Evolutionary conservation across 2,329 filamentous ascomycete species (phyloP).

Genomic region (Pseudovirgaria hyperparasitica): DNA sequence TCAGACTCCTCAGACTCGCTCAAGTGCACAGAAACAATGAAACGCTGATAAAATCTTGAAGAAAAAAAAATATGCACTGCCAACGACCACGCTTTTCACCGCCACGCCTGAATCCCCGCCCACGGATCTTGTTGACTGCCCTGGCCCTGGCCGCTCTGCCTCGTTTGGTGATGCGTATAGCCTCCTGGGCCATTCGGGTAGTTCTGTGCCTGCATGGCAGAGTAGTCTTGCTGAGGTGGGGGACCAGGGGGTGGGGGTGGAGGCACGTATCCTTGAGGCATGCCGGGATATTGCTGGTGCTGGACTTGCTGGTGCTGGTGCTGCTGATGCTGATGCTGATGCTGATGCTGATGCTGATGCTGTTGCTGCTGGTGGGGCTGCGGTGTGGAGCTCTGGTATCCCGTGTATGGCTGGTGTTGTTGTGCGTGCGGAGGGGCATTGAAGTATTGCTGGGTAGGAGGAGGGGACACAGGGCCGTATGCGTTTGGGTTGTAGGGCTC

Average conservation of each 20-base stretch:
- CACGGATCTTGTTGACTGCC: slow-evolving; percentile 43
- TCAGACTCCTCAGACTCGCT: too few relatives aligned
- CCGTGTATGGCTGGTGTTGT: slow-evolving; percentile 29
- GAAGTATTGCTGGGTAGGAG: slow-evolving; percentile 47
- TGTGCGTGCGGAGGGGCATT: slow-evolving; percentile 30
- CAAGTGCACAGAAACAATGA: neutral
- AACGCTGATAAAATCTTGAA: slow-evolving; percentile 1
- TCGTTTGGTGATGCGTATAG: slow-evolving; percentile 38
- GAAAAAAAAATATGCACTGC: too few relatives aligned
- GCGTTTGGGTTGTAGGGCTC: slow-evolving; percentile 34
- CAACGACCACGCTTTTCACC: slow-evolving; percentile 30
- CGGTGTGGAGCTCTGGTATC: slow-evolving; percentile 38
- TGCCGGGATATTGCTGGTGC: slow-evolving; percentile 26
- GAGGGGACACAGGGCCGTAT: slow-evolving; percentile 34
- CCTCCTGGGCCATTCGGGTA: slow-evolving; percentile 39
- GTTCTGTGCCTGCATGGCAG: slow-evolving; percentile 24
- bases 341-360: slow-evolving; percentile 28
- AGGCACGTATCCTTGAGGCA: slow-evolving; percentile 53
- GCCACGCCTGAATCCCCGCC: slow-evolving; percentile 60
- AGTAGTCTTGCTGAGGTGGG: slow-evolving; percentile 44
- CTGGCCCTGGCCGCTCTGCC: slow-evolving; percentile 26
- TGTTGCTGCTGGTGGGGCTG: slow-evolving; percentile 30
- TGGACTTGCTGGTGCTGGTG: slow-evolving; percentile 27
- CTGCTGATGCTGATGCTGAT: slow-evolving; percentile 46
- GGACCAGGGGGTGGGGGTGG: slow-evolving; percentile 55